These are phyloP conservation scores for Phytophthora pini DNA, from an alignment of 352 stramenopile species.

Conservation along the genomic window DNA sequence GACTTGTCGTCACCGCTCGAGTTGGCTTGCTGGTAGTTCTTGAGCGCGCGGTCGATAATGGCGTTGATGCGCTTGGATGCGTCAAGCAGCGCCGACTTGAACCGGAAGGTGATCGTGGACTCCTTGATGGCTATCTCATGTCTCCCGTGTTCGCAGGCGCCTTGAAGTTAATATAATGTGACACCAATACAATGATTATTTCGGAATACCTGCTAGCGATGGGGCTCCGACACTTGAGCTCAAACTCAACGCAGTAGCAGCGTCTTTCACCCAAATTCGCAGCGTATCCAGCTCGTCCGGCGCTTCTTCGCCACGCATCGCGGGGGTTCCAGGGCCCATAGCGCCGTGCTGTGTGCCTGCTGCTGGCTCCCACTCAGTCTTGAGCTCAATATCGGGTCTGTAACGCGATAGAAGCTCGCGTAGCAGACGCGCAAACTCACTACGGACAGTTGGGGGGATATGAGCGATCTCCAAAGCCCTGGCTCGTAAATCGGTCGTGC, in stretches of 20 bases:
- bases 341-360: slow-evolving; percentile 28
- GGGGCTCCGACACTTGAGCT: slow-evolving; percentile 13
- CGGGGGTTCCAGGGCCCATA: slow-evolving; percentile 25
- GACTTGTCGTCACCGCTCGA: slow-evolving; percentile 7
- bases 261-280: slow-evolving; percentile 78
- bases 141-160: slow-evolving; percentile 28
- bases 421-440: slow-evolving; percentile 69
- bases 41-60: slow-evolving; percentile 45
- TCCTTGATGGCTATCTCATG: slow-evolving; percentile 26
- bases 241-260: slow-evolving; percentile 11
- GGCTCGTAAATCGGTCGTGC: slow-evolving; percentile 68
- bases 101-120: slow-evolving; percentile 35
- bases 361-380: slow-evolving; percentile 72
- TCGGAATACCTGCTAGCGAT: slow-evolving; percentile 3
- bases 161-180: background rate
- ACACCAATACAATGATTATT: no score
- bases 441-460: slow-evolving; percentile 69
- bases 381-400: slow-evolving; percentile 72
- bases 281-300: slow-evolving; percentile 64
- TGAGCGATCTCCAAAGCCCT: slow-evolving; percentile 76
- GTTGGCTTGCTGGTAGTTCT: slow-evolving; percentile 34
- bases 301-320: slow-evolving; percentile 22
- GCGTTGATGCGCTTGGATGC: slow-evolving; percentile 45
- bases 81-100: slow-evolving; percentile 17
- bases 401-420: slow-evolving; percentile 63